phyloP scores from a whole-genome alignment of 2,329 filamentous ascomycete species.

The Emergomyces africanus region DNA sequence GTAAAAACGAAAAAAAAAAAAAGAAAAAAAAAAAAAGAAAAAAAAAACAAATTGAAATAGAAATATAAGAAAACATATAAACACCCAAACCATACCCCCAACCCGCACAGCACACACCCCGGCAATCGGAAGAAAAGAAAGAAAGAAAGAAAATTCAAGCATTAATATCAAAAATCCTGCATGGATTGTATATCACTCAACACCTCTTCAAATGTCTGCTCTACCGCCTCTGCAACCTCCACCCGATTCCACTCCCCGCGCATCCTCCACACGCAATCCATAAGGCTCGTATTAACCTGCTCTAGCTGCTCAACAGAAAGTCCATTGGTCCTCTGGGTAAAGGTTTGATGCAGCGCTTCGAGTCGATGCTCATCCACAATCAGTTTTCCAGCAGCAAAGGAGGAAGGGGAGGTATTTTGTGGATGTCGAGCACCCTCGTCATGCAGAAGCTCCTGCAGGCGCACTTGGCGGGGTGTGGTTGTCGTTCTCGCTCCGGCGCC shows the following conservation, averaged over 20 bases:
- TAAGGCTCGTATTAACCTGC: constrained; percentile 79
- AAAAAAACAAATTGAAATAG: background rate
- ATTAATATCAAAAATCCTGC: constrained; percentile 20
- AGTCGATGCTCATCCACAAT: constrained; percentile 40
- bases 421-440: constrained; percentile 2
- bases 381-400: constrained; percentile 1
- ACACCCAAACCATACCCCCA: background rate
- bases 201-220: constrained; percentile 58
- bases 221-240: constrained; percentile 52
- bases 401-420: background rate
- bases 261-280: constrained; percentile 77
- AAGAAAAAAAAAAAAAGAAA: constrained; percentile 1
- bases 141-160: background rate
- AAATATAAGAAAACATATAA: background rate
- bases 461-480: constrained; percentile 12
- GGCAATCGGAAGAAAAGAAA: no score
- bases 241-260: constrained; percentile 74
- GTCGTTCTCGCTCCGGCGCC: constrained; percentile 17
- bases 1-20: constrained; percentile 2
- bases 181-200: constrained; percentile 48
- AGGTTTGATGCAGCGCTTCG: constrained; percentile 44
- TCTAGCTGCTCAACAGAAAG: constrained; percentile 89
- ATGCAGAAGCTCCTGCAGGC: constrained; percentile 5
- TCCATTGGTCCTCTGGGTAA: constrained; percentile 57
- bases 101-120: background rate